Base-by-base conservation (phyloP, 306 rosid species). In the Potentilla sterilis region DNA sequence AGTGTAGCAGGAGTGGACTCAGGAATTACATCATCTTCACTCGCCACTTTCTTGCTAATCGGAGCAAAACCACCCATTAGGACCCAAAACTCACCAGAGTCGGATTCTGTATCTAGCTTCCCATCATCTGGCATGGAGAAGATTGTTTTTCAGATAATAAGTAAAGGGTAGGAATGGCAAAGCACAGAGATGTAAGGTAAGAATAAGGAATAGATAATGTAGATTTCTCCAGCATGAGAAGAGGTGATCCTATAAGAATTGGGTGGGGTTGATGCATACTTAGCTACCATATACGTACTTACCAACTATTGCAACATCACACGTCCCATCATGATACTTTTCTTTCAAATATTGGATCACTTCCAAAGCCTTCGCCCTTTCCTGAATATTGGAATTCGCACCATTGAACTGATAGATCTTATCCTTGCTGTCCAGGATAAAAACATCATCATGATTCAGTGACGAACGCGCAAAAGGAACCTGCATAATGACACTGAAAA, bases 41-140 rank as follows among this genome's bases (percentile, higher is more conserved):
- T 47, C 37, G 83, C 74, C 51, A 96, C 89, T 86, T 92, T 96
- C 90, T 96, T 96, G 74, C 92, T 97, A 79, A 96, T 96, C 47
- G 99, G 99, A 76, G 99, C 99, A 83, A 96, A 96, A 70, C 99
- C 99, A 79, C 99, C 99, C 71, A 96, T 88, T 81, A 96, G 97
- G 81, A 96, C 98, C 99, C 99, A 96, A 79, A 96, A 96, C 78
- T 96, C 99, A 77, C 99, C 99, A 0, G 99, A 96, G 83, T 96
- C 99, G 2, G 99, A 96, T 85, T 96, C 99, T 1, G 99, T 96
- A 75, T 96, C 99, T 76, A 96, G 82, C 88, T 96, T 96, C 71
- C 99, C 99, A 88, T 96, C 99, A 85, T 96, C 99, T 96, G 83
- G 78, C 77, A 85, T 46, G 61, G 54, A 19, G 62, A 58, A 81